These are phyloP conservation scores for Brassica napus DNA, from an alignment of 345 rosid species.

Conservation along the genomic window DNA sequence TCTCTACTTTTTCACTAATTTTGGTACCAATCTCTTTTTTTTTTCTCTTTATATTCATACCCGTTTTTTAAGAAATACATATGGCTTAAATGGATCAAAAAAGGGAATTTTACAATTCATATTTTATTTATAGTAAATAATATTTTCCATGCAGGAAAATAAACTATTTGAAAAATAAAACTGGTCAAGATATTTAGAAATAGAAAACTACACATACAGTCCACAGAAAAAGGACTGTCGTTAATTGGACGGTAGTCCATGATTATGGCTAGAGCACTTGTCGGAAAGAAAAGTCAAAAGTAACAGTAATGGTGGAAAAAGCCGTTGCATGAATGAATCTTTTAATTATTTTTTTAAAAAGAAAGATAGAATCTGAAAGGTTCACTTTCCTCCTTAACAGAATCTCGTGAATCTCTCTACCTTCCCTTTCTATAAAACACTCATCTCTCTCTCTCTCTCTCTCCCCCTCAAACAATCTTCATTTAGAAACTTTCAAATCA, in stretches of 20 bases:
- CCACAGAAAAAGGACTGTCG: constrained; percentile 1
- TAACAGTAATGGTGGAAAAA: constrained; percentile 5
- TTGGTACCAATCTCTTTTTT: background rate
- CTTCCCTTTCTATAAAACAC: constrained; percentile 24
- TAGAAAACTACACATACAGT: background rate
- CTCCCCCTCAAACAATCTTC: background rate
- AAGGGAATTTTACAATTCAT: background rate
- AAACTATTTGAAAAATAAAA: background rate
- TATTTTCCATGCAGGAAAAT: background rate
- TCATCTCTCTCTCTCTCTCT: background rate
- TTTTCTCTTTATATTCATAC: background rate
- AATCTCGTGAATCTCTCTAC: constrained; percentile 37
- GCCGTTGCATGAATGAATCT: constrained; percentile 7
- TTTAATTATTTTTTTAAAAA: background rate
- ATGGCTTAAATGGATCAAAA: background rate
- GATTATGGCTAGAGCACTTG: background rate
- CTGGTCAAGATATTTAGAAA: background rate
- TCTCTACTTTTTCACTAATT: background rate
- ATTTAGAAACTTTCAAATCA: background rate
- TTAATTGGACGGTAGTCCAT: background rate
- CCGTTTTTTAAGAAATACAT: background rate
- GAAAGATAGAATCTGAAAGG: constrained; percentile 25
- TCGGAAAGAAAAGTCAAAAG: constrained; percentile 29
- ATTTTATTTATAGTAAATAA: background rate
- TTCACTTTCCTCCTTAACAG: constrained; percentile 20